These are phyloP conservation scores for Marasmius fiardii DNA, from an alignment of 1,284 basidiomycete species.

Conservation along the genomic window DNA sequence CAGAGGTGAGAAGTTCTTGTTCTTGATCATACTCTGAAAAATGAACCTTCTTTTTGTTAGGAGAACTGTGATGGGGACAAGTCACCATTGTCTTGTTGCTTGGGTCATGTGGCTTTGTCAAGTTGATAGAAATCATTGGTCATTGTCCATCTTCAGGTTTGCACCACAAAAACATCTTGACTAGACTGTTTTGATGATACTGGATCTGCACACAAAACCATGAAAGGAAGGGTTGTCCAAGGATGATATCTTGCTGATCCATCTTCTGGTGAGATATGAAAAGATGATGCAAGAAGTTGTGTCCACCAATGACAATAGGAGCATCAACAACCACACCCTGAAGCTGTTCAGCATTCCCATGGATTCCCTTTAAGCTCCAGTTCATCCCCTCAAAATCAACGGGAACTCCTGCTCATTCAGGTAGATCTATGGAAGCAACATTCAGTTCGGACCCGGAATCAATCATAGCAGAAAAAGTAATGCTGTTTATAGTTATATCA, in stretches of 20 bases:
- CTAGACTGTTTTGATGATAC: slow-evolving; percentile 13
- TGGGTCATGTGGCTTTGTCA: slow-evolving; percentile 13
- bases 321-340: slow-evolving; percentile 20
- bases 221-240: slow-evolving; percentile 27
- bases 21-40: slow-evolving; percentile 10
- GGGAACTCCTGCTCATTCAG: slow-evolving; percentile 7
- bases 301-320: slow-evolving; percentile 18
- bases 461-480: slow-evolving; percentile 14
- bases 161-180: slow-evolving; percentile 20
- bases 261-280: slow-evolving; percentile 19
- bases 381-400: slow-evolving; percentile 23
- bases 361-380: slow-evolving; percentile 27
- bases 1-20: slow-evolving; percentile 7
- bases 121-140: slow-evolving; percentile 6
- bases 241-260: slow-evolving; percentile 20
- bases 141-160: slow-evolving; percentile 8
- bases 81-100: slow-evolving; percentile 9
- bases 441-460: slow-evolving; percentile 25
- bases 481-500: neutral
- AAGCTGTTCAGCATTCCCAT: slow-evolving; percentile 19
- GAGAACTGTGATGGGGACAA: neutral
- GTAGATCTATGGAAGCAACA: slow-evolving; percentile 10
- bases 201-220: slow-evolving; percentile 21
- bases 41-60: neutral
- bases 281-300: slow-evolving; percentile 27